Evolutionary conservation across 805 yeast genomes (phyloP).

Genomic region (Yarrowia bubula): DNA sequence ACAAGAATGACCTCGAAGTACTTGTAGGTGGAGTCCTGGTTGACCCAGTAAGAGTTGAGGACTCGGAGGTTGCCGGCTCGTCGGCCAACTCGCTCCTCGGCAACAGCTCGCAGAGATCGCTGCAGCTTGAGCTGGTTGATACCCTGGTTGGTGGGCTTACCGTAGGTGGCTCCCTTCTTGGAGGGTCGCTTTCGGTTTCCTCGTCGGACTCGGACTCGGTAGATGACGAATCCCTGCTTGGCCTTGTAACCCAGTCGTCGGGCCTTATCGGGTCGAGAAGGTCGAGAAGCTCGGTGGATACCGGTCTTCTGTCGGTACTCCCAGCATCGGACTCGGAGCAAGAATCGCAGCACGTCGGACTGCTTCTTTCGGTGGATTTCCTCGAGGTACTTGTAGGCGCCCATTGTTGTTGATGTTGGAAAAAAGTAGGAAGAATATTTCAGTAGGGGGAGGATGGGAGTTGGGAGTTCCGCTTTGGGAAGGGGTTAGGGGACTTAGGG

Average conservation of each 20-base stretch:
- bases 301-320: constrained; percentile 99
- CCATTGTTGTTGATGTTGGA: constrained; percentile 49
- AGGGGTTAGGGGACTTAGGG: constrained; percentile 14
- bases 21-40: constrained; percentile 99
- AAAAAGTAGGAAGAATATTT: neutral
- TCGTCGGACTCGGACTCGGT: constrained; percentile 98
- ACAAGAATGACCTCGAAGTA: constrained; percentile 97
- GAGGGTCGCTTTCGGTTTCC: constrained; percentile 99
- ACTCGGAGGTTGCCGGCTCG: constrained; percentile 99
- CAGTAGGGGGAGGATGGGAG: neutral
- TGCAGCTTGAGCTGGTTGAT: constrained; percentile 99
- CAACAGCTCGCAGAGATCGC: constrained; percentile 95
- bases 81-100: constrained; percentile 99
- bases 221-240: constrained; percentile 98
- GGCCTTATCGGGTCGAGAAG: constrained; percentile 99
- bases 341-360: constrained; percentile 98
- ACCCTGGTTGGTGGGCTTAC: constrained; percentile 99
- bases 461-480: neutral
- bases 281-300: constrained; percentile 98
- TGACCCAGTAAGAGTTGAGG: constrained; percentile 99
- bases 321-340: constrained; percentile 99
- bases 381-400: constrained; percentile 99
- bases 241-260: constrained; percentile 99
- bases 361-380: constrained; percentile 99
- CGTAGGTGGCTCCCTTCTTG: constrained; percentile 99